Evolutionary conservation across 805 yeast genomes (phyloP).

Genomic region (Pichia nakasei): DNA sequence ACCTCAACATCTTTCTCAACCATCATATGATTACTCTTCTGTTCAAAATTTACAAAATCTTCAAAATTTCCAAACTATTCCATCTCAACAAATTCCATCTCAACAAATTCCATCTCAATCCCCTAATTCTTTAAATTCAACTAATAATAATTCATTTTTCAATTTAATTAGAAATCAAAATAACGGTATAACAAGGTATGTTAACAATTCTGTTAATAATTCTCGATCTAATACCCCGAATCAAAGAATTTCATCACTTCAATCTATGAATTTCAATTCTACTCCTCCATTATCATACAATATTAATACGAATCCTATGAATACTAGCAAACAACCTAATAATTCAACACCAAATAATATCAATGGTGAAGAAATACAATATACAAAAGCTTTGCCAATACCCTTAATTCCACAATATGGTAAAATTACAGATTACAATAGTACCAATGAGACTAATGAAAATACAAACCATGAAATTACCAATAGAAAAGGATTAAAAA

Average conservation of each 20-base stretch:
- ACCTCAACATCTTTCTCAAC: constrained; percentile 10
- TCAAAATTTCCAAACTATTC: background rate
- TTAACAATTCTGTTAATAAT: background rate
- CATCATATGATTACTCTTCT: background rate
- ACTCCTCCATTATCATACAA: background rate
- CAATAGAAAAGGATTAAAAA: no score
- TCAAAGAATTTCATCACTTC: background rate
- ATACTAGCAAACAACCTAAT: background rate
- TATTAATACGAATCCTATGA: background rate
- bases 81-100: constrained; percentile 12
- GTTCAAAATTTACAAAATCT: background rate
- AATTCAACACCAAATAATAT: background rate
- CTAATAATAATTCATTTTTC: background rate
- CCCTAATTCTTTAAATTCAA: background rate
- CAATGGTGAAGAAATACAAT: no score
- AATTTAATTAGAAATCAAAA: background rate
- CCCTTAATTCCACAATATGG: no score
- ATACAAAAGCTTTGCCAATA: no score
- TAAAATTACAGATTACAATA: no score
- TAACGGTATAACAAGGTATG: background rate
- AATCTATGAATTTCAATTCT: background rate
- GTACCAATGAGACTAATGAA: no score
- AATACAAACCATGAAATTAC: no score
- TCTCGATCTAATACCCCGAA: background rate
- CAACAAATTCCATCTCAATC: constrained; percentile 5